Base-by-base conservation (phyloP, 305 asterid genomes). In the Fraxinus baroniana region DNA sequence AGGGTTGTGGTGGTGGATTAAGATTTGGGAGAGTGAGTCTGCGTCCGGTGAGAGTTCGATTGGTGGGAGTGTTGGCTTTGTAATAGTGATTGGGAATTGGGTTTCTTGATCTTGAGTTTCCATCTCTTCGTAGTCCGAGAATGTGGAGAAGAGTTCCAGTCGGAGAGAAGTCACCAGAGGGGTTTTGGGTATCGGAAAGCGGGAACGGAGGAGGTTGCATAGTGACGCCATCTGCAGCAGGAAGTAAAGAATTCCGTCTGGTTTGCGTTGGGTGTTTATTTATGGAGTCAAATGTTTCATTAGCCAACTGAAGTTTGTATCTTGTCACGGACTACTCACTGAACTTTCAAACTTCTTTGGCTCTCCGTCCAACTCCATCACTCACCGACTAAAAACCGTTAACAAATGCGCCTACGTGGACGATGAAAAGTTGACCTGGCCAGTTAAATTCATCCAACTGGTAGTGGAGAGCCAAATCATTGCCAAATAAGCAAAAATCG, bases 1-100 rank as follows among this genome's bases (percentile, higher is more conserved):
- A 0, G 99, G 99, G 87, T 95, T 95, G 90, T 92, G 98, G 87
- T 95, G 95, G 44, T 87, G 89, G 81, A 92, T 89, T 74, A 95
- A 90, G 74, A 95, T 78, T 39, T 91, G 94, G 71, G 95, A 92
- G 5, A 95, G 83, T n/a, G 88, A 74, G 76, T 94, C 98, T 3
- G 99, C 98, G 66, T 87, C 94, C 49, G 79, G 78, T 8, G 97
- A 95, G 39, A 89, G 92, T 77, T 88, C 91, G 74, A 89, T 77
- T 15, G 88, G 86, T 0, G 97, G 94, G 6, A 94, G 92, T 15
- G 87, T 82, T 3, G 97, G 94, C 76, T 86, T 89, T n/a, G n/a
- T 80, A 44, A 80, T 26, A 32, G 52, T 20, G 74, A 77, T 35
- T 6, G 83, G 52, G 9, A 82, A 32, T 0, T 83, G 75, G 22